A percentile compares a stretch with the other conserved stretches of the same genome.
Conservation (phyloP, 371 early-diverging fungal species). For the Mucor indicus region DNA sequence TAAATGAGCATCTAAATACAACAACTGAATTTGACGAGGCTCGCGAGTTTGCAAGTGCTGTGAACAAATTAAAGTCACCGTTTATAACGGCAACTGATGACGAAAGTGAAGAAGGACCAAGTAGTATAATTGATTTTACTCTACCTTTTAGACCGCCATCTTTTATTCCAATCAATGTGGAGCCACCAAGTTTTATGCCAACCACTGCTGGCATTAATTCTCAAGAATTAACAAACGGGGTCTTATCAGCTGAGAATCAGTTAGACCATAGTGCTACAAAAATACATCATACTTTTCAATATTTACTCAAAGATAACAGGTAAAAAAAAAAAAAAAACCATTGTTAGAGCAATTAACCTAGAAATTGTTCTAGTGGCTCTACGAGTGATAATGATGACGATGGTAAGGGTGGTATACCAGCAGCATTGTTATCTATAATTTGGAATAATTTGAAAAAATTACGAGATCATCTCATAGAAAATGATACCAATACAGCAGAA, state of each 20-base stretch:
- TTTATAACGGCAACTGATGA: neutral
- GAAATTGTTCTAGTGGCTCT: too few species aligned
- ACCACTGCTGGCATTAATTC: conserved; percentile 18
- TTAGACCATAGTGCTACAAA: too few species aligned
- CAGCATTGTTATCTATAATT: conserved; percentile 34
- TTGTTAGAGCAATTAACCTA: too few species aligned
- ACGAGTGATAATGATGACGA: too few species aligned
- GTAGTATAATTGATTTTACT: conserved; percentile 17
- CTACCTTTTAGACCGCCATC: conserved; percentile 31
- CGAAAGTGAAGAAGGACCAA: neutral
- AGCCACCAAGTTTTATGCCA: conserved; percentile 16
- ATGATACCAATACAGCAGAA: conserved; percentile 42
- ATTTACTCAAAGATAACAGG: conserved; percentile 4
- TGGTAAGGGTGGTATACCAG: too few species aligned
- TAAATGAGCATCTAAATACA: conserved; percentile 20
- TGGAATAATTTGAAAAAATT: conserved; percentile 40
- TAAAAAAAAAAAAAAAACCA: conserved; percentile 14
- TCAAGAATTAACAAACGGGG: conserved; percentile 9
- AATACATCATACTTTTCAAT: too few species aligned
- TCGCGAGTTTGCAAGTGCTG: neutral
- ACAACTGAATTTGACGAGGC: conserved; percentile 7
- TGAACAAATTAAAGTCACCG: neutral
- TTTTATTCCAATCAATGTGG: conserved; percentile 21
- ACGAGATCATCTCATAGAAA: conserved; percentile 39
- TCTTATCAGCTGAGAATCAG: conserved; percentile 18